These are phyloP conservation scores for Saturnispora zaruensis DNA, from an alignment of 805 yeast species.

Conservation along the genomic window DNA sequence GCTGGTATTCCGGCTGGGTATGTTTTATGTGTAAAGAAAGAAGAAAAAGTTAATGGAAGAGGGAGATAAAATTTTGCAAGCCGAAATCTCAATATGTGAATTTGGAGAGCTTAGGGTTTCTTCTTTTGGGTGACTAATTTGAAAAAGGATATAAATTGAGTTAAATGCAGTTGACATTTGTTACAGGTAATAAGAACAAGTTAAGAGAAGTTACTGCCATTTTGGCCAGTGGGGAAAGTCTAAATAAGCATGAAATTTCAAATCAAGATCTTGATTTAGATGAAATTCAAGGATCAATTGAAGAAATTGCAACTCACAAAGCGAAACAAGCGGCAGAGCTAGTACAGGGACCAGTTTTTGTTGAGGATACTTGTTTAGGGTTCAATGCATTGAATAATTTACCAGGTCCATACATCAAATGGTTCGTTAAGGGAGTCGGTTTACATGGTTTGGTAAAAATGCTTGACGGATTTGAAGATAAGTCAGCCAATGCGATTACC, in stretches of 20 bases:
- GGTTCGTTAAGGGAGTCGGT: conserved; percentile 80
- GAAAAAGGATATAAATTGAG: too few relatives aligned
- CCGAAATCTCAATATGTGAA: neutral
- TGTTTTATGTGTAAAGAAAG: conserved; percentile 22
- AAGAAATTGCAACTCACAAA: conserved; percentile 74
- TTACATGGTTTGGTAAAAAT: conserved; percentile 67
- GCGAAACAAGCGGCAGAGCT: conserved; percentile 62
- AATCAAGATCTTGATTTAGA: conserved; percentile 72
- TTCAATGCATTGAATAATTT: conserved; percentile 69
- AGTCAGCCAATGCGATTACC: conserved; percentile 79
- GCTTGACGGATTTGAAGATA: conserved; percentile 74
- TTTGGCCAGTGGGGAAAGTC: conserved; percentile 35
- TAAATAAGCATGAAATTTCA: conserved; percentile 37
- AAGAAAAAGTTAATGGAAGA: conserved; percentile 5
- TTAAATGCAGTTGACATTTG: conserved; percentile 24
- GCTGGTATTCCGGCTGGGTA: conserved; percentile 36
- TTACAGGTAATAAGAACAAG: conserved; percentile 81
- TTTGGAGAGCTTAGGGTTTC: neutral
- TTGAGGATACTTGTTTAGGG: conserved; percentile 89
- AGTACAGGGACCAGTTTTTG: conserved; percentile 72
- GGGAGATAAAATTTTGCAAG: conserved; percentile 1
- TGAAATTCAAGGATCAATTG: conserved; percentile 84
- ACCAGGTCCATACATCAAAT: conserved; percentile 88
- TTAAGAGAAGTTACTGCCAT: conserved; percentile 76
- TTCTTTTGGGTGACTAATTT: neutral